Base-by-base conservation (phyloP, 23 red algal species). In the Chondrus crispus region DNA sequence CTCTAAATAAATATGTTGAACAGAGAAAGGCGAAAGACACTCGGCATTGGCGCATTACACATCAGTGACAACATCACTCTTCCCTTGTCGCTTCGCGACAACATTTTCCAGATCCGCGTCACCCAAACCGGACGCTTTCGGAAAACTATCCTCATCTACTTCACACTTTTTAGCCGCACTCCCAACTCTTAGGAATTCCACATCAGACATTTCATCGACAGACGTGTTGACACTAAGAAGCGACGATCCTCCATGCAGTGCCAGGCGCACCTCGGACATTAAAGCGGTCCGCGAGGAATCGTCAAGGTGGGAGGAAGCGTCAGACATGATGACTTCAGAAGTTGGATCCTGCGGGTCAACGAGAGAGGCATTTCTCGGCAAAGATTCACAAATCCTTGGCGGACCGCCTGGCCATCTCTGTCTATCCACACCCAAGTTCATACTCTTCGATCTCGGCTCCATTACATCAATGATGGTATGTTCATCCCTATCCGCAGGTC, bases 241-340 rank as follows among this genome's bases (percentile, higher is more conserved):
- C 19, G 84, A 87, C 53, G 62, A 72, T 48, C 74, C 60, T n/a
- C 84, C 84, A 2, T 66, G 42, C 19, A 87, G 51, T 2, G 84
- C 84, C 33, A 49, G 47, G 28, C 84, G 60, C 16, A 87, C 84
- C 45, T 87, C 63, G 20, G 62, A 68, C 38, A 87, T n/a, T 2
- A 87, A 41, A 16, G 71, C 84, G 28, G 62, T 66, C 2, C 63
- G 46, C 5, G 39, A 51, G 9, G 64, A 66, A 10, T 87, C 84
- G 22, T 87, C 84, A 22, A 87, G 43, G 24, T 87, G 84, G 43
- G 43, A 73, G 22, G 84, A 71, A 1, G 84, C 69, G n/a, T 87
- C 84, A 22, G 62, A 72, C 28, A 53, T 72, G n/a, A 74, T 73
- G 63, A 62, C 60, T 18, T 73, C 84, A 24, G 53, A 12, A 32